Evolutionary conservation across 2,329 filamentous ascomycete genomes (phyloP).

Genomic region (Cyphellophora europaea): DNA sequence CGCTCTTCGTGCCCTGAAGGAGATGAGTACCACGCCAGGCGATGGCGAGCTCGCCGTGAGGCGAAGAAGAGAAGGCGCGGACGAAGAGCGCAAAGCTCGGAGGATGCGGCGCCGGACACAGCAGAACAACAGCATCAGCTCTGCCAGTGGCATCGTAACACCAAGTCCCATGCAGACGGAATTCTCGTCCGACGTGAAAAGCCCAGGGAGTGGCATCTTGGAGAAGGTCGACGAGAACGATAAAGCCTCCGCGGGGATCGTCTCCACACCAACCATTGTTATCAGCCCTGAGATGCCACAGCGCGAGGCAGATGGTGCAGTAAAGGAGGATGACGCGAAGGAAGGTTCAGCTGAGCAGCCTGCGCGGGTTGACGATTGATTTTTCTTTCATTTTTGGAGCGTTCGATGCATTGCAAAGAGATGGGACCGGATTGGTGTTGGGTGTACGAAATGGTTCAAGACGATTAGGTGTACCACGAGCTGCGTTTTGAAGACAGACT

Average conservation of each 20-base stretch:
- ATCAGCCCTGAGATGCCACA: slow-evolving; percentile 16
- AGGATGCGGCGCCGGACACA: slow-evolving; percentile 58
- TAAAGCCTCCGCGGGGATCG: slow-evolving; percentile 10
- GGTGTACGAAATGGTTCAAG: too few species aligned
- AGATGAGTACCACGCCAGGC: slow-evolving; percentile 47
- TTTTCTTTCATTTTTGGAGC: too few species aligned
- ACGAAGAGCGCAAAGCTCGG: slow-evolving; percentile 63
- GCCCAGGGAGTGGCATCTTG: slow-evolving; percentile 4
- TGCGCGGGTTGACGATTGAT: slow-evolving; percentile 1
- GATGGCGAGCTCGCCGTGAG: slow-evolving; percentile 49
- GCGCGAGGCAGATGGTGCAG: slow-evolving; percentile 6
- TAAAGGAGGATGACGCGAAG: background rate
- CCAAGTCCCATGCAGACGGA: slow-evolving; percentile 8
- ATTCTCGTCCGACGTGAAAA: background rate
- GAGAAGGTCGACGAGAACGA: slow-evolving; percentile 7
- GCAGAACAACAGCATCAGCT: slow-evolving; percentile 25
- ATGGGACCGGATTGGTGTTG: too few species aligned
- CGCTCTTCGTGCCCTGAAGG: slow-evolving; percentile 73
- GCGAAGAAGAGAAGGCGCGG: slow-evolving; percentile 62
- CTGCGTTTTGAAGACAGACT: too few species aligned
- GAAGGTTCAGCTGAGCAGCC: slow-evolving; percentile 1
- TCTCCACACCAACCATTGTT: slow-evolving; percentile 17
- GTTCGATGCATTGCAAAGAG: too few species aligned
- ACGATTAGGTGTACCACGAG: too few species aligned
- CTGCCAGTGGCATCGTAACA: slow-evolving; percentile 17